Base-by-base conservation (phyloP, 1,284 basidiomycete species). In the Leccinum angustisporum region DNA sequence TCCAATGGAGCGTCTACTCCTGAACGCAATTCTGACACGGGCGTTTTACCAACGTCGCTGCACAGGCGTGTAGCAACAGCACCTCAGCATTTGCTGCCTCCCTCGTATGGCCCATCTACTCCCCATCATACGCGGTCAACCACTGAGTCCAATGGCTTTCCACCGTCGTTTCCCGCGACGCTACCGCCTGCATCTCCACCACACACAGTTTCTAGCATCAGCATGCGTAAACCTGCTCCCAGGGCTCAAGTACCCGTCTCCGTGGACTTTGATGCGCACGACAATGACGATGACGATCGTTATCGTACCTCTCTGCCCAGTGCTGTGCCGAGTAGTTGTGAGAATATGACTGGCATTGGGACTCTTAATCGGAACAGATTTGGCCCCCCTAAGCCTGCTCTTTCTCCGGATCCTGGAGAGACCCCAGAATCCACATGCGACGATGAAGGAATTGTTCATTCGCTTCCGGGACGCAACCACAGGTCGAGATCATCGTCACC, bases 311-410 rank as follows among this genome's bases (percentile, higher is more conserved):
- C 80, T 54, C 72, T 85, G 36, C 82, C 83, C 16, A 86, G 83
- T 65, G 77, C 76, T 8, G 78, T 86, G 33, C 78, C 84, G 8
- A 81, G 77, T 61, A 77, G 72, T 54, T 77, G 78, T 54, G 79
- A 85, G 62, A 83, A 86, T 63, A 83, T 86, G 82, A 86, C 85
- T 5, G 89, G 88, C 16, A 67, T 90, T 36, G 88, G 88, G 38
- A 78, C 85, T 14, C 73, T 72, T 34, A 66, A 63, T 61, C 73
- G 75, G 27, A 65, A 61, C 54, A 72, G 62, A 64, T 69, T 74
- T 52, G 33, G 63, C n/a, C n/a, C n/a, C 31, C 64, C 74, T 34
- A 76, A 67, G 64, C 36, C 54, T 16, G 34, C 21, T 34, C 56
- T 65, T 60, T 50, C 67, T 36, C 40, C 56, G 8, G 61, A 58